Evolutionary conservation across 1,284 basidiomycete species (phyloP), one percentile per base, ranked within the genome.

Genomic region (Mycena sp.): DNA sequence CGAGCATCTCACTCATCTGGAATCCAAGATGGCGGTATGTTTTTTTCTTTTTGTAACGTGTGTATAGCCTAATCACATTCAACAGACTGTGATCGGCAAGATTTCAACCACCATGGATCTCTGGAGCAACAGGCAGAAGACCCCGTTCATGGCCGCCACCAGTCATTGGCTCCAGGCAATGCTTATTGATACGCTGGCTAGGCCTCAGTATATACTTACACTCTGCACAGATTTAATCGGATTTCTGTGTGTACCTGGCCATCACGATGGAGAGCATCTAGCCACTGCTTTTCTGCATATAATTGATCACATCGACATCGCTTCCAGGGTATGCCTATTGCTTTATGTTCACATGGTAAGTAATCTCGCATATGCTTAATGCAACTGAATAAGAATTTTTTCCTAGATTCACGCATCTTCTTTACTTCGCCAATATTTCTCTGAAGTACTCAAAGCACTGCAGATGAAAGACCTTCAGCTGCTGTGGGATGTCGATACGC

Each of bases 91-190:
- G 12, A 23, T 72, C 16, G 76, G 76, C 3, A 74, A 72, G 57
- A 69, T 78, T 3, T 78, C 74, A 0, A 68, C 71, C 30, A 79
- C 77, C 2, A 73, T 65, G 30, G 76, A 78, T 65, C 40, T 76
- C 25, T 79, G 77, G 77, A 62, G 66, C 37, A 75, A 78, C 38
- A 67, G 67, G 1, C 74, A 77, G 45, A 67, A 74, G 16, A 54
- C 58, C 7, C 70, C 75, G n/a, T 79, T 71, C 59, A 78, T 78
- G 75, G 77, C 75, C 5, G 69, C 76, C 0, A 78, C 76, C 6
- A 72, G 70, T 0, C 76, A 78, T 60, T 78, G 74, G 74, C 69
- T 78, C 17, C 60, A 73, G 41, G 49, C 53, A 1, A 50, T 41
- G 19, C 29, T 37, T 0, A 58, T 64, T 0, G 44, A 68, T 10